A percentile compares a stretch with the other conserved stretches of the same genome.
Conservation (phyloP, 768 basidiomycete species). For the Russula dissimulans region DNA sequence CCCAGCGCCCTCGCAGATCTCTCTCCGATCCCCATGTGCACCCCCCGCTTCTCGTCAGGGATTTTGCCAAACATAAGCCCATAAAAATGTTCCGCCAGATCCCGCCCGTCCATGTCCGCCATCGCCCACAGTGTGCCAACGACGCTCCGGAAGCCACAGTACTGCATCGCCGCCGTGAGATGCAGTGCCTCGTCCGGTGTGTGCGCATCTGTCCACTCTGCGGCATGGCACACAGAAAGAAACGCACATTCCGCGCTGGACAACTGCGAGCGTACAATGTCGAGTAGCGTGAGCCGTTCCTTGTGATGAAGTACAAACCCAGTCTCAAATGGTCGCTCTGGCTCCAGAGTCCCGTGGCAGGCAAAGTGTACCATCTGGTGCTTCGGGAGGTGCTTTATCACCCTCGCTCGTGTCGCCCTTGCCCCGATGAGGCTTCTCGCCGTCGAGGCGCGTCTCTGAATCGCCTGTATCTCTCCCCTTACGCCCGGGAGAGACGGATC, state of each 20-base stretch:
- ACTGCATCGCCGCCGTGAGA: slow-evolving; percentile 18
- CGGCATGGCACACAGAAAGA: slow-evolving; percentile 14
- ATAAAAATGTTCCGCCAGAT: slow-evolving; percentile 1
- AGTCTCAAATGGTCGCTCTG: neutral
- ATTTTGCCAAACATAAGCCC: neutral
- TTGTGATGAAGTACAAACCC: neutral
- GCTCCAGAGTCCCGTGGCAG: slow-evolving; percentile 7
- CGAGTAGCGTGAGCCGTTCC: slow-evolving; percentile 1
- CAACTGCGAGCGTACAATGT: slow-evolving; percentile 1
- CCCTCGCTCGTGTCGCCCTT: neutral
- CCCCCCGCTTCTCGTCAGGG: neutral
- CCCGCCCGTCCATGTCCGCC: slow-evolving; percentile 11
- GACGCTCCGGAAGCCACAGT: slow-evolving; percentile 7
- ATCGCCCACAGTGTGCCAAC: slow-evolving; percentile 18
- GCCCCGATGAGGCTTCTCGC: neutral
- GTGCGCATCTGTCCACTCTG: neutral
- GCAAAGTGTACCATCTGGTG: slow-evolving; percentile 8
- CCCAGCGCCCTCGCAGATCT: neutral
- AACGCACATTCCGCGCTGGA: neutral
- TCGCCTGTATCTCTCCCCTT: neutral
- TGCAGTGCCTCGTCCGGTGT: slow-evolving; percentile 15
- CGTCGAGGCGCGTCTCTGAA: neutral
- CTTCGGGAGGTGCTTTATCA: neutral
- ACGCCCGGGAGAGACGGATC: neutral
- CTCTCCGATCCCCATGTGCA: neutral